These are phyloP conservation scores for Taxillus chinensis DNA, from an alignment of 164 flowering plant species.

Conservation along the genomic window DNA sequence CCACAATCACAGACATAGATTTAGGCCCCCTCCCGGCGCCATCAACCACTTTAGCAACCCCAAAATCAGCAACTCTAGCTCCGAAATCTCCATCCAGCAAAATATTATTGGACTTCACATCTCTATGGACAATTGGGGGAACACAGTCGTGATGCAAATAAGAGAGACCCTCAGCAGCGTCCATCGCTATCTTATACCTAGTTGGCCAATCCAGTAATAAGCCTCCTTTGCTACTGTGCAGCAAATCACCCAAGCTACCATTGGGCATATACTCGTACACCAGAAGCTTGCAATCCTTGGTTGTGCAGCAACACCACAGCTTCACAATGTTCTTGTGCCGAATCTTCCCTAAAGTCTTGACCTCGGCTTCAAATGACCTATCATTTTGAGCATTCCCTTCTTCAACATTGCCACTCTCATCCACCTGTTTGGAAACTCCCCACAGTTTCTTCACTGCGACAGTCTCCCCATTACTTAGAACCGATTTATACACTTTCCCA, in stretches of 20 bases:
- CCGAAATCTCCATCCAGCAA: slow-evolving; percentile 57
- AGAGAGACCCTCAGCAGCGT: slow-evolving; percentile 74
- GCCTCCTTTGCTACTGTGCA: slow-evolving; percentile 57
- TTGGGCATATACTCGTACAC: slow-evolving; percentile 78
- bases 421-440: slow-evolving; percentile 31
- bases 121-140: slow-evolving; percentile 71
- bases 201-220: slow-evolving; percentile 52
- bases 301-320: slow-evolving; percentile 71
- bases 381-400: slow-evolving; percentile 26
- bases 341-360: slow-evolving; percentile 64
- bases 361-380: slow-evolving; percentile 59
- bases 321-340: slow-evolving; percentile 75
- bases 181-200: slow-evolving; percentile 49
- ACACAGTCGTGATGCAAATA: slow-evolving; percentile 73
- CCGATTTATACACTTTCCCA: slow-evolving; percentile 72
- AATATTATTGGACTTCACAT: slow-evolving; percentile 66
- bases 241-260: slow-evolving; percentile 71
- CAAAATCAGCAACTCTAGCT: slow-evolving; percentile 70
- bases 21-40: slow-evolving; percentile 33
- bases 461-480: slow-evolving; percentile 46
- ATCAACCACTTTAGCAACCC: slow-evolving; percentile 67
- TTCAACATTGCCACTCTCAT: slow-evolving; percentile 30
- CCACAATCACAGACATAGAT: slow-evolving; percentile 73
- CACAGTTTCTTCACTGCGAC: slow-evolving; percentile 73
- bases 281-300: slow-evolving; percentile 56